Evolutionary conservation across 2,329 filamentous ascomycete genomes (phyloP).

Genomic region (Cladosporium sp.): DNA sequence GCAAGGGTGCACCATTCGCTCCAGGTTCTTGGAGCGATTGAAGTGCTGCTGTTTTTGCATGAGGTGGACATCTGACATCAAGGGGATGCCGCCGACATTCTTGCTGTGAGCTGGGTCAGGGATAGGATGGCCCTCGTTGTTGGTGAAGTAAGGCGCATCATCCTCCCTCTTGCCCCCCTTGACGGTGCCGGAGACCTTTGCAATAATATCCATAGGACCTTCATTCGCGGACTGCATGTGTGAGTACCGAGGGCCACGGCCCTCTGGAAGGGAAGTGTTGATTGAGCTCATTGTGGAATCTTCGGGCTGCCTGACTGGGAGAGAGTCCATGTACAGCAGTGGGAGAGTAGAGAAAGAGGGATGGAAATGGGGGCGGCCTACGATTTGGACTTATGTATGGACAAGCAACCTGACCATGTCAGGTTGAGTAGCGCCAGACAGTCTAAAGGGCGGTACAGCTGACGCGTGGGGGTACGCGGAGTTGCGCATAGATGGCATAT

Average conservation of each 20-base stretch:
- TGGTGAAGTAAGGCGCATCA: slow-evolving; percentile 50
- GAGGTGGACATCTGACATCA: slow-evolving; percentile 48
- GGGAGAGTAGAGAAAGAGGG: background rate
- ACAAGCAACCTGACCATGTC: background rate
- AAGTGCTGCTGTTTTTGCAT: slow-evolving; percentile 54
- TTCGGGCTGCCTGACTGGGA: background rate
- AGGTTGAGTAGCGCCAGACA: no score
- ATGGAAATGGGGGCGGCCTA: background rate
- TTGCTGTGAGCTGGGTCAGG: slow-evolving; percentile 50
- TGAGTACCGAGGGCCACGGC: slow-evolving; percentile 6
- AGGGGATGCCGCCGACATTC: slow-evolving; percentile 49
- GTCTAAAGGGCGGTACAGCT: background rate
- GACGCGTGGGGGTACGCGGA: slow-evolving; percentile 3
- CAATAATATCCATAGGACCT: slow-evolving; percentile 48
- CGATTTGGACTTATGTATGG: background rate
- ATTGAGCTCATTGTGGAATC: slow-evolving; percentile 8
- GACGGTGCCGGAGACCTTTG: slow-evolving; percentile 46
- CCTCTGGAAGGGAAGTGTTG: slow-evolving; percentile 5
- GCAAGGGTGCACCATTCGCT: slow-evolving; percentile 38
- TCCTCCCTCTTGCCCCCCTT: slow-evolving; percentile 45
- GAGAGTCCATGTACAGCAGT: background rate
- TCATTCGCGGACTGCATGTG: slow-evolving; percentile 48
- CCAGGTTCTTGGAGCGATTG: slow-evolving; percentile 49
- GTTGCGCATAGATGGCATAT: background rate
- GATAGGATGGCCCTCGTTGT: slow-evolving; percentile 50